A percentile compares a stretch with the other conserved stretches of the same genome.
phyloP scores from a whole-genome alignment of 2,329 filamentous ascomycete genomes.

The Phyllosticta capitalensis region DNA sequence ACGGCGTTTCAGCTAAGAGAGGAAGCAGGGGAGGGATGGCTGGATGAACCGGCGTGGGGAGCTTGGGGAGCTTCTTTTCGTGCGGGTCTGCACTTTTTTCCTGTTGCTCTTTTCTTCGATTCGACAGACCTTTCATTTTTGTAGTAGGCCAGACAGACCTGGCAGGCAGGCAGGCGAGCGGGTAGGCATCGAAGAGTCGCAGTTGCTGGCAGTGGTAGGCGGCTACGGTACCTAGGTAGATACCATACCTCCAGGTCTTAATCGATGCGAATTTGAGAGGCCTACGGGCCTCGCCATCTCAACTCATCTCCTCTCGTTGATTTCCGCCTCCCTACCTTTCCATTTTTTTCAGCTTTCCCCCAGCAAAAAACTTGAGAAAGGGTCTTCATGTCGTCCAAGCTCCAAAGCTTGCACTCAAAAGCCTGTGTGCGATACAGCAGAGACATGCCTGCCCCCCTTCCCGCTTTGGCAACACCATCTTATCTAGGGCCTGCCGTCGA shows the following conservation, averaged over 20 bases:
- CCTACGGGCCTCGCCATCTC: slow-evolving; percentile 2
- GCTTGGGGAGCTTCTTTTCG: background rate
- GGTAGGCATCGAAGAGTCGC: background rate
- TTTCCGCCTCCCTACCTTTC: no score
- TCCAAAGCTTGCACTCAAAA: no score
- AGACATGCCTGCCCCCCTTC: no score
- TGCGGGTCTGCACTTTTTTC: no score
- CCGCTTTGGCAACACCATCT: no score
- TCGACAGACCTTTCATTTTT: background rate
- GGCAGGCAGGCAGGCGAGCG: background rate
- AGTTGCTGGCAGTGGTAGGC: background rate
- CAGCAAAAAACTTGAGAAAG: no score
- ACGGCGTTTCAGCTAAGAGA: background rate
- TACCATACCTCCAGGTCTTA: slow-evolving; percentile 8
- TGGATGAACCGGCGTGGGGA: background rate
- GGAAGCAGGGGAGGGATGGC: background rate
- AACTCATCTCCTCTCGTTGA: background rate
- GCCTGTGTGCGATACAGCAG: no score
- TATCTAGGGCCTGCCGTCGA: no score
- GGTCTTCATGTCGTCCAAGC: no score
- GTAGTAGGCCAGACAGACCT: background rate
- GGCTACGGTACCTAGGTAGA: background rate
- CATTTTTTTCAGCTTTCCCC: no score
- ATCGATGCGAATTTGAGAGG: slow-evolving; percentile 9
- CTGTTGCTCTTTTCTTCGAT: background rate